These are phyloP conservation scores for Dendrobium catenatum DNA, from an alignment of 106 monocot species.

Conservation along the genomic window DNA sequence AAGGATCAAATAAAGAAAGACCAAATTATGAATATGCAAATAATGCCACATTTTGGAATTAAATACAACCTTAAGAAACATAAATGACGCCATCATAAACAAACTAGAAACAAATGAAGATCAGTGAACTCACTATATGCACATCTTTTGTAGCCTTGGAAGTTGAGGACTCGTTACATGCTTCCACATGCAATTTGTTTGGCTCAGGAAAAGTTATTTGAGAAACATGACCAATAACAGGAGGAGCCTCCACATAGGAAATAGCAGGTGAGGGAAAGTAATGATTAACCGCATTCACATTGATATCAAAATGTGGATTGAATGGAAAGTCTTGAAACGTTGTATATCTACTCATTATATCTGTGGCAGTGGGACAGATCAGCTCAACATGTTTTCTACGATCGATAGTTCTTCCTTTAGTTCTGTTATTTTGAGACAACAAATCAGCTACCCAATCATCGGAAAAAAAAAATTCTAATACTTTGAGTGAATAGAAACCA, in stretches of 20 bases:
- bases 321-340: background rate
- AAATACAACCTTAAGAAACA: background rate
- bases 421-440: background rate
- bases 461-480: background rate
- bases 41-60: background rate
- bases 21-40: background rate
- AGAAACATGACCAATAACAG: slow-evolving; percentile 54
- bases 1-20: background rate
- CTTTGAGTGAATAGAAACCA: background rate
- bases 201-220: slow-evolving; percentile 37
- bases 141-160: slow-evolving; percentile 49
- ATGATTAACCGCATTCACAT: slow-evolving; percentile 37
- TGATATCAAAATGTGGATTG: slow-evolving; percentile 9
- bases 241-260: slow-evolving; percentile 54
- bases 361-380: background rate
- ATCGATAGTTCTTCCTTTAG: background rate
- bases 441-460: background rate
- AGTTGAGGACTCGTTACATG: slow-evolving; percentile 27
- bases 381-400: background rate
- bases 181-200: slow-evolving; percentile 19
- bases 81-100: background rate
- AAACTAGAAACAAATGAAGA: background rate
- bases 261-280: slow-evolving; percentile 46
- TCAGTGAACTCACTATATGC: slow-evolving; percentile 63
- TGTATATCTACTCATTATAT: background rate